These are phyloP conservation scores for Pleurotus pulmonarius DNA, from an alignment of 768 basidiomycete species.

Conservation along the genomic window DNA sequence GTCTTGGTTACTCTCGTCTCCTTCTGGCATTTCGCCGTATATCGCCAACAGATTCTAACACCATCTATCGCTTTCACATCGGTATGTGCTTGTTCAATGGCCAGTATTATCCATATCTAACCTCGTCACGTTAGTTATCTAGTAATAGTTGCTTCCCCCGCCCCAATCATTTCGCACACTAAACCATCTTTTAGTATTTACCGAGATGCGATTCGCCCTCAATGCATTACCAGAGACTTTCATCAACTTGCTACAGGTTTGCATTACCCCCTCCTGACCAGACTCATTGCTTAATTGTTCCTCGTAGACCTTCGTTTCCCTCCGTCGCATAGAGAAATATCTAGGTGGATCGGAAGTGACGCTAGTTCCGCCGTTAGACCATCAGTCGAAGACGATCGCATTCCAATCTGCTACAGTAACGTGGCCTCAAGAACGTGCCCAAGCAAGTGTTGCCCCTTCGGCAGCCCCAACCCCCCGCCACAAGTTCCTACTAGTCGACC, in stretches of 20 bases:
- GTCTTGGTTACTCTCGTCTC: constrained; percentile 58
- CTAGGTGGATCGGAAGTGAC: constrained; percentile 71
- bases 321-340: constrained; percentile 91
- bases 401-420: constrained; percentile 86
- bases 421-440: constrained; percentile 78
- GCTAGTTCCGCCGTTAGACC: constrained; percentile 51
- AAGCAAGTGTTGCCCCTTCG: constrained; percentile 42
- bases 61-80: constrained; percentile 56
- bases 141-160: background rate
- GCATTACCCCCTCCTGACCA: constrained; percentile 3
- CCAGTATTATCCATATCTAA: background rate
- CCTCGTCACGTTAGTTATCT: background rate
- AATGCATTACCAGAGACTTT: constrained; percentile 89
- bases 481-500: constrained; percentile 79
- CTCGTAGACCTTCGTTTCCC: constrained; percentile 68
- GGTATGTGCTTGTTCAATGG: too few species aligned
- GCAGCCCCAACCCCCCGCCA: constrained; percentile 67
- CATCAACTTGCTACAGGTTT: constrained; percentile 82
- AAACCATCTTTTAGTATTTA: constrained; percentile 54
- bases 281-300: background rate
- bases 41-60: constrained; percentile 64
- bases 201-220: constrained; percentile 84
- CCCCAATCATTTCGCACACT: background rate
- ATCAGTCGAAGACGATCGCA: constrained; percentile 58
- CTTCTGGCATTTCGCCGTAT: constrained; percentile 71